Evolutionary conservation across 306 rosid genomes (phyloP).

Genomic region (Corylus americana): DNA sequence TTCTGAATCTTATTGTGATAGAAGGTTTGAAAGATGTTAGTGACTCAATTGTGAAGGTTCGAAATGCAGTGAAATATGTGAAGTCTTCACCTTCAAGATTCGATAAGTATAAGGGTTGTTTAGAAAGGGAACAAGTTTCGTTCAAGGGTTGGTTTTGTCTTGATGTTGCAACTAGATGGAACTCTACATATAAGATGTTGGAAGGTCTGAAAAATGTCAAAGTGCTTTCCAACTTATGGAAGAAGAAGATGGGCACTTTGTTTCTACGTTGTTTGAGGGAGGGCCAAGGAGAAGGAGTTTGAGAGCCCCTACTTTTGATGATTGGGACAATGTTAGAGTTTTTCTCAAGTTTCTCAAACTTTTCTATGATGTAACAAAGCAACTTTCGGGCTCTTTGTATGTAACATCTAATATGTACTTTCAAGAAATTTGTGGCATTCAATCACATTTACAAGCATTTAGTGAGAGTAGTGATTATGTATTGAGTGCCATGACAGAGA

Average conservation of each 20-base stretch:
- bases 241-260: neutral
- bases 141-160: neutral
- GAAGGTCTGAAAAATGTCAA: neutral
- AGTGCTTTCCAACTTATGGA: too few species aligned
- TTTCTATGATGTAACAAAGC: too few species aligned
- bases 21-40: too few species aligned
- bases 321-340: conserved; percentile 6
- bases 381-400: too few species aligned
- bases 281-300: neutral
- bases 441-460: neutral
- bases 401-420: too few species aligned
- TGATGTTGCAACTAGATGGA: conserved; percentile 12
- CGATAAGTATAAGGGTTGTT: neutral
- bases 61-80: too few species aligned
- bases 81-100: neutral
- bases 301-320: neutral
- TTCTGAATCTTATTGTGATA: too few species aligned
- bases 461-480: neutral
- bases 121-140: neutral
- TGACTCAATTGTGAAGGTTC: too few species aligned
- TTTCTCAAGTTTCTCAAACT: neutral
- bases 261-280: neutral
- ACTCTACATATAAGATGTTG: conserved; percentile 18
- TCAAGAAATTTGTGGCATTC: too few species aligned
- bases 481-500: too few species aligned